Evolutionary conservation across 78 protist genomes (phyloP).

Genomic region (Salpingoeca rosetta): DNA sequence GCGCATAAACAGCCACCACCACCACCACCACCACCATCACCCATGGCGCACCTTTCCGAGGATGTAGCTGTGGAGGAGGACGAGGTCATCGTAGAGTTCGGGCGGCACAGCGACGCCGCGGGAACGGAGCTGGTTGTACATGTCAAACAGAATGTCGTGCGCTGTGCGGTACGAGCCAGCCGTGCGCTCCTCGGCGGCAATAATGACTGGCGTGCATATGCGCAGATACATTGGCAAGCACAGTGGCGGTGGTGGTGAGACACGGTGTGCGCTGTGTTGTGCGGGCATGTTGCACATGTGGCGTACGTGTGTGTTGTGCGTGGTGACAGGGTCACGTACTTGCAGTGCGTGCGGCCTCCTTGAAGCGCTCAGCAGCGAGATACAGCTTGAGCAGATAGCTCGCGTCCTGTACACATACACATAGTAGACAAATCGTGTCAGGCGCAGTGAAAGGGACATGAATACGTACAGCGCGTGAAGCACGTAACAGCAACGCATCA

Average conservation of each 20-base stretch:
- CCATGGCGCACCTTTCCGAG: constrained; percentile 33
- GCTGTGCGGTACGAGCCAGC: constrained; percentile 54
- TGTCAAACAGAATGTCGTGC: constrained; percentile 38
- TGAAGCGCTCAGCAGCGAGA: constrained; percentile 47
- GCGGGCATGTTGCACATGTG: background rate
- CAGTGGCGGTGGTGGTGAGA: too few species aligned
- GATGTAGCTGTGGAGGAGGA: constrained; percentile 55
- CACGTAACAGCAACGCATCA: background rate
- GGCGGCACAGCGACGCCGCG: constrained; percentile 22
- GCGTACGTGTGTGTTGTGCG: too few species aligned
- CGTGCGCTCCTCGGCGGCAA: constrained; percentile 51
- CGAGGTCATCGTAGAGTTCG: constrained; percentile 26
- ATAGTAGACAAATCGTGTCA: too few species aligned
- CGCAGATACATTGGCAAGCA: too few species aligned
- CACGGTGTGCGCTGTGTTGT: too few species aligned
- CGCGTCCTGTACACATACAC: constrained; percentile 40
- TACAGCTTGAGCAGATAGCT: constrained; percentile 50
- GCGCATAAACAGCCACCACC: background rate
- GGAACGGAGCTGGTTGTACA: constrained; percentile 30
- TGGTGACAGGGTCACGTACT: too few species aligned
- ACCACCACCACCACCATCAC: background rate
- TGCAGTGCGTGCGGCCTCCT: constrained; percentile 57
- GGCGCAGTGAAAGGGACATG: too few species aligned
- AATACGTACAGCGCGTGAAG: background rate
- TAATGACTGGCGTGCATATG: too few species aligned